Conservation (phyloP, 2,329 filamentous ascomycete species). For the Epichloe hybrida region DNA sequence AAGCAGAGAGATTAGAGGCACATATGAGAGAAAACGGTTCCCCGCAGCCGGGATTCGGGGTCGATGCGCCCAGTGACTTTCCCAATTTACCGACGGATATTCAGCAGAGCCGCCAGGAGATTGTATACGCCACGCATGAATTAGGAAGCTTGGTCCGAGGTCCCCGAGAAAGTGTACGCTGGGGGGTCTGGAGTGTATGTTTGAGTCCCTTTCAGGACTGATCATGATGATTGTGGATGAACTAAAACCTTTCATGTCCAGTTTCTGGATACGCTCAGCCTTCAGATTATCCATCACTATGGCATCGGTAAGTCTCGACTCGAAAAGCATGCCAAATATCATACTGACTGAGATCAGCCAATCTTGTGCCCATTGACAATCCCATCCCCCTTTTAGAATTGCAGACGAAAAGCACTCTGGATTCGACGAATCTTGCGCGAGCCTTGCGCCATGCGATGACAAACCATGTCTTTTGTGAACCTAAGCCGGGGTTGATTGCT, state of each 20-base stretch:
- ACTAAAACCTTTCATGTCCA: slow-evolving; percentile 12
- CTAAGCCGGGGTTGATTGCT: slow-evolving; percentile 32
- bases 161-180: slow-evolving; percentile 36
- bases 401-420: slow-evolving; percentile 29
- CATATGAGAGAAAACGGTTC: slow-evolving; percentile 31
- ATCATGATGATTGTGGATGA: neutral
- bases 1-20: slow-evolving; percentile 35
- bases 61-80: slow-evolving; percentile 30
- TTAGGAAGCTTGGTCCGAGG: slow-evolving; percentile 34
- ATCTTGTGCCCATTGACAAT: slow-evolving; percentile 33
- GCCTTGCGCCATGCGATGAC: slow-evolving; percentile 45
- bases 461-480: slow-evolving; percentile 40
- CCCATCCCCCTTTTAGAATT: slow-evolving; percentile 33
- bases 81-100: slow-evolving; percentile 33
- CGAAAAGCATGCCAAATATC: neutral
- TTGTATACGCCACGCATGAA: slow-evolving; percentile 35
- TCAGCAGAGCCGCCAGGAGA: slow-evolving; percentile 29
- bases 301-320: slow-evolving; percentile 26
- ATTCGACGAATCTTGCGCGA: slow-evolving; percentile 36
- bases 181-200: slow-evolving; percentile 37
- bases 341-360: slow-evolving; percentile 19
- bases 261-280: slow-evolving; percentile 36
- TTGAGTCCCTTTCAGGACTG: neutral
- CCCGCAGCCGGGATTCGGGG: slow-evolving; percentile 30
- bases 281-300: slow-evolving; percentile 37